Evolutionary conservation across 2,329 filamentous ascomycete genomes (phyloP), one percentile per base, ranked within the genome.

Genomic region (Colletotrichum godetiae): DNA sequence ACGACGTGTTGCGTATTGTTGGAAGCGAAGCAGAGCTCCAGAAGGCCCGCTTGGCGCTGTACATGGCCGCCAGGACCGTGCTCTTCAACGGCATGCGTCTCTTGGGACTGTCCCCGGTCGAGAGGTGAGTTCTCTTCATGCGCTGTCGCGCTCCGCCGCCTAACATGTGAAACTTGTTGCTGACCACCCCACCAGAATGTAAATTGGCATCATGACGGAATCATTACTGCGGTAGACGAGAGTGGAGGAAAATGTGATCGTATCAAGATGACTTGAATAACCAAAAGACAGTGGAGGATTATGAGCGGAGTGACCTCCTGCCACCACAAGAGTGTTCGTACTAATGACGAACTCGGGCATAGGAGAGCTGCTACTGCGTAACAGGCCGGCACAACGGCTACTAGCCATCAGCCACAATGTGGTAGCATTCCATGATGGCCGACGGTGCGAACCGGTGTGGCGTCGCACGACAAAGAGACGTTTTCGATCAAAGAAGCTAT

Each of bases 61-160:
- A 97, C 81, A 91, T 93, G 77, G 88, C 92, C 3, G 92, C 94
- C 7, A 89, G 93, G 78, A 91, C 92, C 74, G 94, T 96, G 46
- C 86, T 97, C 75, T 88, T 89, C 78, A 97, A 97, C 82, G 95
- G 94, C 74, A 97, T 97, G 95, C 88, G 89, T 75, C 82, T 97
- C 78, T 85, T 97, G 76, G 95, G 95, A 1, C 85, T 97, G 81
- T 91, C 87, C 66, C 95, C 95, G 11, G 92, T 97, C 60, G 92
- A 96, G 58, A 73, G 74, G 74, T 75, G 67, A 71, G 73, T 67
- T 55, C 15, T 35, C 15, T 42, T 13, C 37, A 67, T n/a, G 27
- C 19, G 29, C 27, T 46, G 52, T 19, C n/a, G 42, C n/a, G 11
- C n/a, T 33, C 29, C 42, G 42, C 37, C 29, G 56, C 12, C 37